Conservation (phyloP, 129 eudicot genomes). For the Sambucus nigra region DNA sequence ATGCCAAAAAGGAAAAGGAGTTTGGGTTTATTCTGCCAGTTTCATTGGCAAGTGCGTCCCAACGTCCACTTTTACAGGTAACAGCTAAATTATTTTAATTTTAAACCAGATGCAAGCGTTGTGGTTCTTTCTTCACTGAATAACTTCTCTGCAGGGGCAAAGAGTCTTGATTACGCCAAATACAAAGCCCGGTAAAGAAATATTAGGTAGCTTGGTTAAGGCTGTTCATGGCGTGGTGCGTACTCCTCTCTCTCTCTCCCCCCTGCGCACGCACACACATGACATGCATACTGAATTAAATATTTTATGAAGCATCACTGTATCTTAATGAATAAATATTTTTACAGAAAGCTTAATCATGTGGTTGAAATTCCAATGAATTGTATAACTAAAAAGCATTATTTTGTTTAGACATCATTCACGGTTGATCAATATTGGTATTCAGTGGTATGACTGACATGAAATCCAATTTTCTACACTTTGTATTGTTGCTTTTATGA, state of each 20-base stretch:
- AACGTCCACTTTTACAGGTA: slow-evolving; percentile 70
- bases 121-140: slow-evolving; percentile 7
- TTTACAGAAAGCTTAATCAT: neutral
- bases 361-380: neutral
- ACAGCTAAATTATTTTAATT: neutral
- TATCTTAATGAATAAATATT: neutral
- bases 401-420: too few species aligned
- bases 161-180: slow-evolving; percentile 74
- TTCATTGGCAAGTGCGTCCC: slow-evolving; percentile 59
- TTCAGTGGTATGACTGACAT: too few species aligned
- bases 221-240: slow-evolving; percentile 87
- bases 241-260: neutral
- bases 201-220: slow-evolving; percentile 74
- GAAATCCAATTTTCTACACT: too few species aligned
- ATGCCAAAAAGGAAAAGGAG: slow-evolving; percentile 75
- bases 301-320: neutral
- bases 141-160: slow-evolving; percentile 41
- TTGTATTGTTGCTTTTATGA: too few species aligned
- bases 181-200: slow-evolving; percentile 86
- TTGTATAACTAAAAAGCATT: neutral
- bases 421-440: too few species aligned
- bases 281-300: too few species aligned
- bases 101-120: neutral
- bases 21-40: slow-evolving; percentile 65
- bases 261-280: neutral